Percentiles rank a stretch among this genome's conserved stretches.
These are phyloP conservation scores for Carex pumila DNA, from an alignment of 176 grass and related monocot genomes.

Conservation along the genomic window DNA sequence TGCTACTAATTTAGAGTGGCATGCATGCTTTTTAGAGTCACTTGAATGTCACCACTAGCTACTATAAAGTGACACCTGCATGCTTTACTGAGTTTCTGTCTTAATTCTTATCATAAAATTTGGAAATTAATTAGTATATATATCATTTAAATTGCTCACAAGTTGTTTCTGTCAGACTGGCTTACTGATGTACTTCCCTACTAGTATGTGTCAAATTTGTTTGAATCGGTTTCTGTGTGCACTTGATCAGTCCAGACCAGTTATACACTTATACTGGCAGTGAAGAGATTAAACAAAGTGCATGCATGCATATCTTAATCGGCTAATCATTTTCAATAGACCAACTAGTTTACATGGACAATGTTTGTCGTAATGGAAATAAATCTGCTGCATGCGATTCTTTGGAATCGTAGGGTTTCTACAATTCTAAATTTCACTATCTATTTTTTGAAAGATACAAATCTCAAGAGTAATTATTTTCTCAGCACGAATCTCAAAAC, in stretches of 20 bases:
- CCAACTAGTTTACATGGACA: neutral
- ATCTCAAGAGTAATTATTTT: too few species aligned
- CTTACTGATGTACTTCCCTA: neutral
- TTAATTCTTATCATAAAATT: neutral
- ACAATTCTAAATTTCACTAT: too few species aligned
- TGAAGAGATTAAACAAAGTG: neutral
- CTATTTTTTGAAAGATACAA: too few species aligned
- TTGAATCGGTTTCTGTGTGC: neutral
- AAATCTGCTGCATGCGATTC: too few species aligned
- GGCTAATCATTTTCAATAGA: neutral
- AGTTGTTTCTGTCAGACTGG: neutral
- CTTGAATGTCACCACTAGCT: conserved; percentile 7
- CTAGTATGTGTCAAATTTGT: neutral
- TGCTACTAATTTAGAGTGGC: neutral
- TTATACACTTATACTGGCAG: neutral
- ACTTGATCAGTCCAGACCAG: neutral
- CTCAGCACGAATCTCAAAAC: too few species aligned
- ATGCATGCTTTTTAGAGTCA: conserved; percentile 13
- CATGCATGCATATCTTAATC: neutral
- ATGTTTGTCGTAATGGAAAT: neutral
- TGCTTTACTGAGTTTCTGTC: neutral
- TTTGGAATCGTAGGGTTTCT: too few species aligned
- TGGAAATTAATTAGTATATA: neutral
- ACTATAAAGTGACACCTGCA: neutral
- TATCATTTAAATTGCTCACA: neutral